A percentile compares a stretch with the other conserved stretches of the same genome.
Evolutionary conservation across 805 yeast genomes (phyloP).

Genomic region (Ogataea haglerorum): DNA sequence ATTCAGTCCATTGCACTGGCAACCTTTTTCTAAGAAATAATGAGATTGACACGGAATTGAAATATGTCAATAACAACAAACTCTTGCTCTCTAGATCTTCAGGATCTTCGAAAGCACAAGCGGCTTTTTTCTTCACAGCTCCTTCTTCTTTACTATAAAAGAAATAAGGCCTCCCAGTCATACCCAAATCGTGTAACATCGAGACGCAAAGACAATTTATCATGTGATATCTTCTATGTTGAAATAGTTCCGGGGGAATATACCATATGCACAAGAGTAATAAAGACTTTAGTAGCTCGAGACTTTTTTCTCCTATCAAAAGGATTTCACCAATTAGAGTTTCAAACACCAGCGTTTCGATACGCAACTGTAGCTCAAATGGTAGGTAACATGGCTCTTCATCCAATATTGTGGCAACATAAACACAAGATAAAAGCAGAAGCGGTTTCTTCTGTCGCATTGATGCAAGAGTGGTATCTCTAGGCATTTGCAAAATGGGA

Average conservation of each 20-base stretch:
- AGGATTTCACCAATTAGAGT: constrained; percentile 56
- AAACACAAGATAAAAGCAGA: constrained; percentile 61
- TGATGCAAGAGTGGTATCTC: constrained; percentile 40
- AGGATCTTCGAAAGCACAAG: constrained; percentile 34
- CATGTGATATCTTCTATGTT: constrained; percentile 73
- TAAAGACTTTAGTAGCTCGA: constrained; percentile 63
- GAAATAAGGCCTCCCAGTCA: constrained; percentile 51
- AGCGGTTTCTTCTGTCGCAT: constrained; percentile 54
- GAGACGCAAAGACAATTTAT: constrained; percentile 62
- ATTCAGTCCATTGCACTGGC: constrained; percentile 61
- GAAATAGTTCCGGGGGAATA: constrained; percentile 77
- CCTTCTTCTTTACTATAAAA: constrained; percentile 41
- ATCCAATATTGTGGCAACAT: constrained; percentile 50
- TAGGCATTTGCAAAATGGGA: constrained; percentile 58
- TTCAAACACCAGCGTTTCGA: constrained; percentile 53
- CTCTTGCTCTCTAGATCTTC: constrained; percentile 45
- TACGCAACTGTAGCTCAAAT: constrained; percentile 40
- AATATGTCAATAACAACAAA: constrained; percentile 56
- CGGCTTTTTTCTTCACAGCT: constrained; percentile 36
- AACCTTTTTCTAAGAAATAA: constrained; percentile 63
- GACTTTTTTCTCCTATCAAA: constrained; percentile 65
- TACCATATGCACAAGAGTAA: constrained; percentile 72
- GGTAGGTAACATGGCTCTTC: constrained; percentile 26
- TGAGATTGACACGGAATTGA: constrained; percentile 59
- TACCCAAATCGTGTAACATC: constrained; percentile 73